phyloP scores from a whole-genome alignment of 345 rosid species.

The Barbarea vulgaris region DNA sequence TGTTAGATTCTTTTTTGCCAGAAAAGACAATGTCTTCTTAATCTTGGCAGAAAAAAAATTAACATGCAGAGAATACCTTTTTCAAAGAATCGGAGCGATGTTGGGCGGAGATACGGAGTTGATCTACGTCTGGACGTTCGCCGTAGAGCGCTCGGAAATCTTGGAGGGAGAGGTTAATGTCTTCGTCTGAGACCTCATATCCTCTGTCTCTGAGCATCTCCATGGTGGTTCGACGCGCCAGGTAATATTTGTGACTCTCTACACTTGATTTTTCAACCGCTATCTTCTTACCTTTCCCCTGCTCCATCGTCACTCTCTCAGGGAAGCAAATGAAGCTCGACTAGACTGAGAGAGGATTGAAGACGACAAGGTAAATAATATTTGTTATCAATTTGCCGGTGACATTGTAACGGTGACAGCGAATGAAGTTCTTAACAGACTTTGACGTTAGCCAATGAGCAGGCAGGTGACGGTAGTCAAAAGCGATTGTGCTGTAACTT shows the following conservation, averaged over 20 bases:
- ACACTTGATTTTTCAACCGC: conserved; percentile 45
- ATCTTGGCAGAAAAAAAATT: conserved; percentile 17
- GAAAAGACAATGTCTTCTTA: neutral
- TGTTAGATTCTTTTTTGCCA: too few species aligned
- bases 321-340: neutral
- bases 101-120: conserved; percentile 56
- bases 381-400: neutral
- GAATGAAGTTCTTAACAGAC: conserved; percentile 1
- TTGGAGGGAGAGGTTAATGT: conserved; percentile 54
- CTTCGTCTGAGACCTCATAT: conserved; percentile 57
- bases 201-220: conserved; percentile 93
- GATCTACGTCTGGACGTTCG: conserved; percentile 56
- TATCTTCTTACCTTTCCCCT: conserved; percentile 37
- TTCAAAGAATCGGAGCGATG: conserved; percentile 61
- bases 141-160: conserved; percentile 57
- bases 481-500: conserved; percentile 3
- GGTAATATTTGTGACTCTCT: conserved; percentile 69
- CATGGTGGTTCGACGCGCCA: conserved; percentile 66
- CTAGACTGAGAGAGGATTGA: neutral
- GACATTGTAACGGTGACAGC: neutral
- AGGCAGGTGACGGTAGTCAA: conserved; percentile 12
- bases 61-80: conserved; percentile 48
- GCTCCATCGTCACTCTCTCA: conserved; percentile 38
- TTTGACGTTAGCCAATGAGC: conserved; percentile 17
- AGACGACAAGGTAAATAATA: neutral